phyloP scores from a whole-genome alignment of 176 grass and related monocot genomes.

The Musa beccarii region DNA sequence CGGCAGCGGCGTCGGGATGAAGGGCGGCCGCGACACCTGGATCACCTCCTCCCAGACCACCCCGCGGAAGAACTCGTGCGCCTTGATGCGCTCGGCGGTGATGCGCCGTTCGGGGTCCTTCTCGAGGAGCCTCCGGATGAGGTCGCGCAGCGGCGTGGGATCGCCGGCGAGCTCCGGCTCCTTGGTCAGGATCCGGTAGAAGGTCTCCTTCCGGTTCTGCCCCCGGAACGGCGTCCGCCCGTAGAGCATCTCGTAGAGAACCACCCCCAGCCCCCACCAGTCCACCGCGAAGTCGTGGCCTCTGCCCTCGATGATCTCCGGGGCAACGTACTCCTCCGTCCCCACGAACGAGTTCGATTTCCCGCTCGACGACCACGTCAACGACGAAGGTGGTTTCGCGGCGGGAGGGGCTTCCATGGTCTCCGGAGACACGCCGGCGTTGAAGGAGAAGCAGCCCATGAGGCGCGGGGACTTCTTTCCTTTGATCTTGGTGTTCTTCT shows the following conservation, averaged over 20 bases:
- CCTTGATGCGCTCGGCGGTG: slow-evolving; percentile 45
- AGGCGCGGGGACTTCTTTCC: slow-evolving; percentile 3
- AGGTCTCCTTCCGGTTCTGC: slow-evolving; percentile 90
- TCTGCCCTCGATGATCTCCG: slow-evolving; percentile 80
- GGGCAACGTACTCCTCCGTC: slow-evolving; percentile 96
- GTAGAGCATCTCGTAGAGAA: slow-evolving; percentile 98
- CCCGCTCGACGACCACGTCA: slow-evolving; percentile 27
- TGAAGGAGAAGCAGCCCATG: slow-evolving; percentile 14
- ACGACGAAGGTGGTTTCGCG: slow-evolving; percentile 27
- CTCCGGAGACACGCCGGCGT: slow-evolving; percentile 24
- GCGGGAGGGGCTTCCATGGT: neutral
- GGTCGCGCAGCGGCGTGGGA: slow-evolving; percentile 60
- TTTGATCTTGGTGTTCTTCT: slow-evolving; percentile 21
- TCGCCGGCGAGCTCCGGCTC: slow-evolving; percentile 82
- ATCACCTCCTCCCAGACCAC: slow-evolving; percentile 70
- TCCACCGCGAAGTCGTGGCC: slow-evolving; percentile 94
- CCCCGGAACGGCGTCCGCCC: slow-evolving; percentile 92
- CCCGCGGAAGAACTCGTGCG: slow-evolving; percentile 74
- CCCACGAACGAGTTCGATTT: slow-evolving; percentile 98
- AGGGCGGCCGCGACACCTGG: slow-evolving; percentile 63
- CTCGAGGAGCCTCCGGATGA: slow-evolving; percentile 69
- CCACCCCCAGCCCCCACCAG: slow-evolving; percentile 87
- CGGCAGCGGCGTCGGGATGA: slow-evolving; percentile 30
- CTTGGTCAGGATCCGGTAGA: slow-evolving; percentile 80
- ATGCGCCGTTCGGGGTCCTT: slow-evolving; percentile 81